These are phyloP conservation scores for Bonia amplexicaulis DNA, from an alignment of 176 grass and related monocot species.

Conservation along the genomic window DNA sequence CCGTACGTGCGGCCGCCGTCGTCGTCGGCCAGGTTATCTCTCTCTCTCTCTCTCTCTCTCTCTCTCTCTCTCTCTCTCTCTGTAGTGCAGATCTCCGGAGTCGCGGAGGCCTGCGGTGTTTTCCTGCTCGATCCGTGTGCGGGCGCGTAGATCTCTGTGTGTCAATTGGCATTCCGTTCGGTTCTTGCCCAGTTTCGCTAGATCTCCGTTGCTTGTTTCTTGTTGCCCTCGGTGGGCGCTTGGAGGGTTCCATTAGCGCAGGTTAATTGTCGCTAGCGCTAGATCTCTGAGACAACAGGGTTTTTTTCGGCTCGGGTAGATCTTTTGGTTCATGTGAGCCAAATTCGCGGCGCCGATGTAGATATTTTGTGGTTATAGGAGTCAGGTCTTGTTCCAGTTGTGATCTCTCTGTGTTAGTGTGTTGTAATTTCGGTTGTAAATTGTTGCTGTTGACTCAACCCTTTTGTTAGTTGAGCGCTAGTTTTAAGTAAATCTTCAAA, in stretches of 20 bases:
- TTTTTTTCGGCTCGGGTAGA: not conserved
- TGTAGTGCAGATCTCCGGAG: not conserved
- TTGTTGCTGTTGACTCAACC: not conserved
- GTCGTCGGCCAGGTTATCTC: not conserved
- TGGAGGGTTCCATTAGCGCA: not conserved
- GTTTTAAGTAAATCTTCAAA: not conserved
- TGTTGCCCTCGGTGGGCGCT: not conserved
- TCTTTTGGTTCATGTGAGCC: not conserved
- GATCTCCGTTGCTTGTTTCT: not conserved
- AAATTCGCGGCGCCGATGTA: not conserved
- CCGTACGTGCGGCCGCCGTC: not conserved
- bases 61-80: not conserved
- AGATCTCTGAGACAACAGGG: not conserved
- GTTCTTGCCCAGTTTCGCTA: not conserved
- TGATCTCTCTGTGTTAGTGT: not conserved
- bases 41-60: not conserved
- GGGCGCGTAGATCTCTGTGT: not conserved
- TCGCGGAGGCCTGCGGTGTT: not conserved
- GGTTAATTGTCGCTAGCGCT: not conserved
- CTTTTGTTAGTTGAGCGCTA: not conserved
- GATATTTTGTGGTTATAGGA: not conserved
- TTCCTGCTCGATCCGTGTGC: not conserved
- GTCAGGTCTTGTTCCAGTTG: not conserved
- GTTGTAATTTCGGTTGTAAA: not conserved
- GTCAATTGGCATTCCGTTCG: not conserved